Evolutionary conservation across 495 filamentous ascomycete genomes (phyloP), one percentile per base, ranked within the genome.

Genomic region (Talaromyces stipitatus): DNA sequence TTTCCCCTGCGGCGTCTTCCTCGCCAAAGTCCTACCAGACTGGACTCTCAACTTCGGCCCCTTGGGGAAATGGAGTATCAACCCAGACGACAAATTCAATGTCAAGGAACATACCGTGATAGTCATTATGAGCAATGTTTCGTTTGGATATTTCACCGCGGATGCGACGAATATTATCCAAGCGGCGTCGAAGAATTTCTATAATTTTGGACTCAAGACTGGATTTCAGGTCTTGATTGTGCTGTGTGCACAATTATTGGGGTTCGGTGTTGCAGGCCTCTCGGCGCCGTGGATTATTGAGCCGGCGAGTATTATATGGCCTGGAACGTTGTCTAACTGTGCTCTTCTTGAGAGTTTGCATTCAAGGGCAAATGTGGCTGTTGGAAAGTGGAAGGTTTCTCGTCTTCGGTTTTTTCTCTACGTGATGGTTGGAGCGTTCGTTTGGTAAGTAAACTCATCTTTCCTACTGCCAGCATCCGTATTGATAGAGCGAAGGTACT

Each of bases 91-190:
- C 14, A 28, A 77, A 20, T 87, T 88, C 72, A 92, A 94, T 63
- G 83, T 89, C 65, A 92, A 94, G 64, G 89, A 94, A 67, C 89
- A 94, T 68, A 85, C 82, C 51, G 87, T 90, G 65, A 88, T 94
- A 58, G 91, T 91, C 61, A 89, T 92, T 60, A 89, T 85, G 78
- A 92, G 88, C 72, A 92, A 94, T 69, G 88, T 92, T 28, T 90
- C 89, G 18, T 94, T 94, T 60, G 89, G 89, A 0, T 94, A 71
- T 48, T 65, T 66, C 23, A 71, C 65, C 14, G 73, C 74, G 4
- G 73, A 76, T 23, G 58, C 74, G 7, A 78, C 74, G 6, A 78
- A 71, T 54, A 69, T 78, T 24, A 70, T 78, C 53, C 74, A 78
- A 57, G 72, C 73, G 5, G 61, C 71, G 2, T 72, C 63, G 52